Conservation (phyloP, 768 basidiomycete genomes). For the Tylopilus vinaceipallidus region DNA sequence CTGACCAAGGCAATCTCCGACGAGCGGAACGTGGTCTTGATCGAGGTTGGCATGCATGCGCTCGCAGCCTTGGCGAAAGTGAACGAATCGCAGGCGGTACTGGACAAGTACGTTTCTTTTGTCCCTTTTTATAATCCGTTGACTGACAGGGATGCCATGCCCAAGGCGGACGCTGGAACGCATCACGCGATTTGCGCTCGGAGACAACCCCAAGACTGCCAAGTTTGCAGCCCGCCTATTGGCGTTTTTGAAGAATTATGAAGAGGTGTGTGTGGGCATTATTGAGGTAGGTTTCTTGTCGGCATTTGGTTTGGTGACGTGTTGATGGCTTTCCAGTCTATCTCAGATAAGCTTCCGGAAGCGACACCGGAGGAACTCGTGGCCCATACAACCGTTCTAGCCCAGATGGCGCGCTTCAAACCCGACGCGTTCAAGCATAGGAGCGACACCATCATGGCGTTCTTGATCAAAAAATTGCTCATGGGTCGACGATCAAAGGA, state of each 20-base stretch:
- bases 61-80: constrained; percentile 63
- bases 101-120: constrained; percentile 59
- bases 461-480: constrained; percentile 68
- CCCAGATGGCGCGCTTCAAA: constrained; percentile 66
- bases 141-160: not conserved
- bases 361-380: constrained; percentile 52
- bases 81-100: constrained; percentile 55
- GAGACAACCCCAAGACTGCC: constrained; percentile 61
- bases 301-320: not conserved
- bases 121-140: not conserved
- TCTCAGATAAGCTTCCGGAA: constrained; percentile 50
- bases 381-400: constrained; percentile 68
- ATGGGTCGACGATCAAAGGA: constrained; percentile 51
- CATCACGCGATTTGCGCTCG: constrained; percentile 55
- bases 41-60: constrained; percentile 73
- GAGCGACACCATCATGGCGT: constrained; percentile 71
- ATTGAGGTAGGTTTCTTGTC: constrained; percentile 57
- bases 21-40: constrained; percentile 50
- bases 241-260: constrained; percentile 53
- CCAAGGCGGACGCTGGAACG: constrained; percentile 66
- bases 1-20: constrained; percentile 72
- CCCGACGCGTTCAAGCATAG: constrained; percentile 75
- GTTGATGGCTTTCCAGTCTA: constrained; percentile 42
- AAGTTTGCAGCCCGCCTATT: constrained; percentile 85
- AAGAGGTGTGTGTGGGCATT: constrained; percentile 49